Percentiles rank a stretch among this genome's conserved stretches.
Conservation (phyloP, 106 monocot species). For the Cymbidium sinense region DNA sequence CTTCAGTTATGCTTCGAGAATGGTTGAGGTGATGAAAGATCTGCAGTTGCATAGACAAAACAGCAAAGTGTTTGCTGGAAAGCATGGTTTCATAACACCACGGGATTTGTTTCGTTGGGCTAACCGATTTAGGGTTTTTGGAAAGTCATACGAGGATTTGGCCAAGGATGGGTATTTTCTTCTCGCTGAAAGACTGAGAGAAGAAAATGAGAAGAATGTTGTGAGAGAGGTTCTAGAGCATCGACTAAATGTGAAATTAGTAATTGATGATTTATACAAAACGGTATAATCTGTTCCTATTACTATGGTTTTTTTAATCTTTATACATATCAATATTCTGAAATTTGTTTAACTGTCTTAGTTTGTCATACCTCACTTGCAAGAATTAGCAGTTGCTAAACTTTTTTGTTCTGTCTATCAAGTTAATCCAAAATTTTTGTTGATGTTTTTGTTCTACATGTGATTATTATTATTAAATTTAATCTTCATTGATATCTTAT, state of each 20-base stretch:
- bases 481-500: too few species aligned
- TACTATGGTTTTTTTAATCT: background rate
- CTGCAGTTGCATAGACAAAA: conserved; percentile 90
- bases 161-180: conserved; percentile 89
- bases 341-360: background rate
- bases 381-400: background rate
- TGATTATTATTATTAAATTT: too few species aligned
- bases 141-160: conserved; percentile 70
- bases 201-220: conserved; percentile 75
- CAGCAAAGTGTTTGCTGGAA: conserved; percentile 97
- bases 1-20: conserved; percentile 60
- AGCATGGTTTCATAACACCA: conserved; percentile 95
- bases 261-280: conserved; percentile 45
- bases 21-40: conserved; percentile 93
- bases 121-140: conserved; percentile 58
- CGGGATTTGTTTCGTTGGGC: conserved; percentile 96
- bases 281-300: conserved; percentile 12
- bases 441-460: too few species aligned
- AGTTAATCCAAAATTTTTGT: background rate
- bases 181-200: conserved; percentile 91
- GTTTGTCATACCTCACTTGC: background rate
- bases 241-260: conserved; percentile 44
- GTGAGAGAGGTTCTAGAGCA: conserved; percentile 57
- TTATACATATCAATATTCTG: background rate
- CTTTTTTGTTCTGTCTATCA: background rate